phyloP scores from a whole-genome alignment of 805 yeast genomes.

The Starmerella stellata region DNA sequence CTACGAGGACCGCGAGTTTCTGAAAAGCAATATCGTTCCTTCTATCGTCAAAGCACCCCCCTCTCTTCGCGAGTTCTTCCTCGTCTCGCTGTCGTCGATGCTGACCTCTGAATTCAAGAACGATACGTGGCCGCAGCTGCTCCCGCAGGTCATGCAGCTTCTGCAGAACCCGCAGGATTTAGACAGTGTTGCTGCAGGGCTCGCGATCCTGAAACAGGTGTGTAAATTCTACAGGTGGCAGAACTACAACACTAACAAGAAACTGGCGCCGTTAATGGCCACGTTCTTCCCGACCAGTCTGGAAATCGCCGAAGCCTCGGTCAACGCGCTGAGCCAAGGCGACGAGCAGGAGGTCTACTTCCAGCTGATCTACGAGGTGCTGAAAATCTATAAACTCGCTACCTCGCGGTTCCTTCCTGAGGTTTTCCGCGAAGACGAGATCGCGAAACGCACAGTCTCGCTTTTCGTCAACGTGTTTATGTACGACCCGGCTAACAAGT shows the following conservation, averaged over 20 bases:
- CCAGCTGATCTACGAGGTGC: slow-evolving; percentile 54
- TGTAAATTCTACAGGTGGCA: slow-evolving; percentile 56
- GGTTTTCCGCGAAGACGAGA: slow-evolving; percentile 36
- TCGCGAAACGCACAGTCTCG: slow-evolving; percentile 49
- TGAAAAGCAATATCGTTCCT: slow-evolving; percentile 49
- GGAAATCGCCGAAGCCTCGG: slow-evolving; percentile 41
- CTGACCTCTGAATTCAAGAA: slow-evolving; percentile 32
- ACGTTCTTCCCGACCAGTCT: slow-evolving; percentile 46
- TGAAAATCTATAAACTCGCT: slow-evolving; percentile 63
- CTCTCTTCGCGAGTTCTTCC: slow-evolving; percentile 27
- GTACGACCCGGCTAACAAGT: slow-evolving; percentile 38
- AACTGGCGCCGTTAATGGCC: slow-evolving; percentile 35
- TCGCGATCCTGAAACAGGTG: slow-evolving; percentile 52
- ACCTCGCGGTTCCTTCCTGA: slow-evolving; percentile 39
- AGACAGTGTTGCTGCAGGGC: slow-evolving; percentile 42
- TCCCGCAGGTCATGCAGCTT: slow-evolving; percentile 30
- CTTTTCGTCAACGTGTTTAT: slow-evolving; percentile 54
- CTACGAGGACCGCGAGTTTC: slow-evolving; percentile 50
- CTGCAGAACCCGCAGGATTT: slow-evolving; percentile 29
- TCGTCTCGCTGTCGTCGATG: slow-evolving; percentile 27
- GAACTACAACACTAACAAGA: slow-evolving; percentile 35
- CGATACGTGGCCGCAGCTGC: slow-evolving; percentile 36
- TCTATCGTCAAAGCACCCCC: slow-evolving; percentile 37
- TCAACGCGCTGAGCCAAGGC: slow-evolving; percentile 22
- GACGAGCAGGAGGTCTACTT: slow-evolving; percentile 28